phyloP scores from a whole-genome alignment of 2,329 filamentous ascomycete species.

The Penicillium brasilianum region DNA sequence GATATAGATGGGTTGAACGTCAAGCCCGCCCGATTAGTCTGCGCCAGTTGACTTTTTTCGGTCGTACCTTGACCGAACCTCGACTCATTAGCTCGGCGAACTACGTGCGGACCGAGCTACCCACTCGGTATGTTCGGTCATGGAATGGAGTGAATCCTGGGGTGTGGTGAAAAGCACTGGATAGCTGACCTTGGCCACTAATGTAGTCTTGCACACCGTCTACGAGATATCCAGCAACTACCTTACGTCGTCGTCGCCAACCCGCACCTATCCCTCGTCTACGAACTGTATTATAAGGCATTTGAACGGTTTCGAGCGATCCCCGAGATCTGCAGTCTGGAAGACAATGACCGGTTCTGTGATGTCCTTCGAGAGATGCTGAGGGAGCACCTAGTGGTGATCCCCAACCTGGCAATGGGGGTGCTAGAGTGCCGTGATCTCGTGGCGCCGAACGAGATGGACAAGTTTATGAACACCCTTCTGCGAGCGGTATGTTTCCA shows the following conservation, averaged over 20 bases:
- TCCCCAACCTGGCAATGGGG: slow-evolving; percentile 91
- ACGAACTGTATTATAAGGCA: slow-evolving; percentile 95
- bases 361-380: slow-evolving; percentile 77
- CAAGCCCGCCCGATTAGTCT: slow-evolving; percentile 95
- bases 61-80: slow-evolving; percentile 85
- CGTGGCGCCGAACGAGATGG: slow-evolving; percentile 79
- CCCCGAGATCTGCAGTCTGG: slow-evolving; percentile 79
- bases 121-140: slow-evolving; percentile 66
- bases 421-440: slow-evolving; percentile 87
- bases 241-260: slow-evolving; percentile 98
- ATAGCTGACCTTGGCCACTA: background rate
- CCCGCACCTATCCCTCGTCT: slow-evolving; percentile 88
- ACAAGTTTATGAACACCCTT: slow-evolving; percentile 94
- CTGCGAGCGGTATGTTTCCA: slow-evolving; percentile 74
- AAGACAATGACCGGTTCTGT: slow-evolving; percentile 90
- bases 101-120: slow-evolving; percentile 94
- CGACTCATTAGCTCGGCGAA: slow-evolving; percentile 93
- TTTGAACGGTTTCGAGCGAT: slow-evolving; percentile 89
- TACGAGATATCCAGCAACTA: slow-evolving; percentile 95
- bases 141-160: too few relatives aligned
- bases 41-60: slow-evolving; percentile 96
- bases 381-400: slow-evolving; percentile 87
- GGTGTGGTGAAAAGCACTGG: too few relatives aligned
- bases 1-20: slow-evolving; percentile 81
- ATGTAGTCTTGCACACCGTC: slow-evolving; percentile 80